Percentiles rank a stretch among this genome's conserved stretches.
Conservation (phyloP, 768 basidiomycete species). For the Tricholoma terreum region DNA sequence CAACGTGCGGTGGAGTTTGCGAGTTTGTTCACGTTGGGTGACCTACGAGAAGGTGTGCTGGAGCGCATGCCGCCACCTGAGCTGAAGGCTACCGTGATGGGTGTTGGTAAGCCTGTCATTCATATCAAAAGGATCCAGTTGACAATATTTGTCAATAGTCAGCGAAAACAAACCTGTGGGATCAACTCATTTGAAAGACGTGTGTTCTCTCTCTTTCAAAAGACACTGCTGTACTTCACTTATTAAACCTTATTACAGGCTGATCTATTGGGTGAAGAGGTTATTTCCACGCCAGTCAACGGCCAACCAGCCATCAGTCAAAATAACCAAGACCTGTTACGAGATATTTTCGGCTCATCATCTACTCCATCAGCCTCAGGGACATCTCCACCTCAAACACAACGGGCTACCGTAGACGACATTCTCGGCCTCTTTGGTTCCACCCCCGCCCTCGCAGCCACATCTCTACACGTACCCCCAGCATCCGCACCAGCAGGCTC, state of each 20-base stretch:
- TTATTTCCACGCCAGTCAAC: conserved; percentile 37
- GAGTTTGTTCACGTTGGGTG: conserved; percentile 73
- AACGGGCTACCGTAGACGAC: conserved; percentile 73
- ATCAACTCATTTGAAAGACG: conserved; percentile 79
- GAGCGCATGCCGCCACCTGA: conserved; percentile 99
- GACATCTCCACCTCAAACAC: conserved; percentile 41
- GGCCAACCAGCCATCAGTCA: conserved; percentile 43
- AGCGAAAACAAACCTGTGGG: conserved; percentile 97
- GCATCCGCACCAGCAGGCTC: conserved; percentile 22
- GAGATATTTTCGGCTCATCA: conserved; percentile 82
- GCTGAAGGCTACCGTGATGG: conserved; percentile 95
- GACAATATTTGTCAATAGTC: conserved; percentile 42
- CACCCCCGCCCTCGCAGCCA: conserved; percentile 19
- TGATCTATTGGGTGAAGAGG: conserved; percentile 84
- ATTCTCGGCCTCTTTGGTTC: conserved; percentile 87
- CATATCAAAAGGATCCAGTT: not conserved
- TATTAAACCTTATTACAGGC: conserved; percentile 30
- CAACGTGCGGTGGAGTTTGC: conserved; percentile 96
- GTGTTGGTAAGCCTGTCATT: conserved; percentile 58
- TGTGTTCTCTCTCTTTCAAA: conserved; percentile 24
- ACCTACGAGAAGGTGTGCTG: conserved; percentile 79
- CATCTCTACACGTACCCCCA: conserved; percentile 14
- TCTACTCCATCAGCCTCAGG: conserved; percentile 37
- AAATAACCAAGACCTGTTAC: conserved; percentile 83
- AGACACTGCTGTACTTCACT: conserved; percentile 6